Evolutionary conservation across 345 rosid genomes (phyloP), one percentile per base, ranked within the genome.

Genomic region (Turnera subulata): DNA sequence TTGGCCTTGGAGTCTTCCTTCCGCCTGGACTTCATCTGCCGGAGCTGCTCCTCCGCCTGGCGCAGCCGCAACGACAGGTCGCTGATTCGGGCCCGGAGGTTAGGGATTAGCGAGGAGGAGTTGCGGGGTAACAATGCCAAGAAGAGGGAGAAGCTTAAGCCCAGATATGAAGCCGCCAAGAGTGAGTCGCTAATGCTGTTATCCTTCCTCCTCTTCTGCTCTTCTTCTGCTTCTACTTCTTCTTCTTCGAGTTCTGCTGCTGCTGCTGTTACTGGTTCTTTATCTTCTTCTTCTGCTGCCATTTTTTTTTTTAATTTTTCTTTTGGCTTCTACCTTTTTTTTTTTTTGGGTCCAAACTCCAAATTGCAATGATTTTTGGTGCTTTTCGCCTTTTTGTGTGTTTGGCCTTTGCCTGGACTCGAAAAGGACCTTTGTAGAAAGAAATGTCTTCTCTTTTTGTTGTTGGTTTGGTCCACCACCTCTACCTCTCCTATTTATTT

Each of bases 1-100:
- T 91, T 91, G 2, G 98, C 98, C 61, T 91, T 91, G 6, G 96
- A 88, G 64, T 91, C 98, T 67, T 91, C 98, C 64, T 88, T 85
- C 71, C 98, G 77, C 57, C 94, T 70, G 0, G 84, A 85, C 51
- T 82, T 84, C 98, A 91, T 88, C 60, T 76, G 94, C 67, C 76
- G 78, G 35, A 88, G 75, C 80, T 88, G 96, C n/a, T 88, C 98
- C 56, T 91, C 98, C 42, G 96, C 88, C 17, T 78, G 26, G 11
- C 59, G 44, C 7, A 91, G 76, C 38, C 88, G 75, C 1, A 75
- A 46, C 17, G 77, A 61, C 0, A 85, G 79, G 64, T 82, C 94
- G 18, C 47, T 77, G 59, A 72, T 73, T 62, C 76, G 82, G 54
- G 82, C 42, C 19, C 66, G 81, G 25, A 83, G 50, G 9, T 61